Evolutionary conservation across 495 filamentous ascomycete genomes (phyloP), one percentile per base, ranked within the genome.

Genomic region (Neurospora discreta): DNA sequence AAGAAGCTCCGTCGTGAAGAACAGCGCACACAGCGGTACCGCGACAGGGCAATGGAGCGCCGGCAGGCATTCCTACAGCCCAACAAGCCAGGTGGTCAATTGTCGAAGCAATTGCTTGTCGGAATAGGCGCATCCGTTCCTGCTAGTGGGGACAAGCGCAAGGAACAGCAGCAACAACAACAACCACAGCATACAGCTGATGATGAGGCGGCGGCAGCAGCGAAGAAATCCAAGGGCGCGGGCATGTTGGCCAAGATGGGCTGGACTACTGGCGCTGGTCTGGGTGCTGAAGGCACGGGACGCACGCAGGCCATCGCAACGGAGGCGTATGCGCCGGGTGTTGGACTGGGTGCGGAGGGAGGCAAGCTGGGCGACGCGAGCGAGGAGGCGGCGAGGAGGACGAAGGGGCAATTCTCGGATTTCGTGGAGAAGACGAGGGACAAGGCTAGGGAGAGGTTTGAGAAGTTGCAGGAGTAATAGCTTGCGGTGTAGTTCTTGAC

Each of bases 171-270:
- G 4, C 67, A 40, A 9, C 52, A 60, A 60, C 44, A 7, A 20
- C 46, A 58, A n/a, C n/a, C n/a, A 36, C 33, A 36, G 33, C 33
- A 36, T 26, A 42, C 69, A 0, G 73, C 72, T 13, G 36, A 70
- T 2, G 72, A 74, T 39, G 73, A 46, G 6, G 75, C 76, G 36
- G 74, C 73, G n/a, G 41, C 74, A 5, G 69, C 74, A 39, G 74
- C 73, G 76, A 69, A 82, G 23, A 85, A 86, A 71, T 94, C 92
- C n/a, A 97, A 94, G 82, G 94, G 94, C 33, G 91, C 92, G 7
- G 89, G 90, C 1, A 82, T 98, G 40, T 86, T 98, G 8, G 89
- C 90, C 68, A 97, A 97, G 82, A 96, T 97, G 92, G 94, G 94
- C 18, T 97, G 92, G 92, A 89, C 85, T 15, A 87, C 88, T 3